Percentiles rank a stretch among this genome's conserved stretches.
These are phyloP conservation scores for Atkinsonella texensis DNA, from an alignment of 2,329 filamentous ascomycete species.

Conservation along the genomic window DNA sequence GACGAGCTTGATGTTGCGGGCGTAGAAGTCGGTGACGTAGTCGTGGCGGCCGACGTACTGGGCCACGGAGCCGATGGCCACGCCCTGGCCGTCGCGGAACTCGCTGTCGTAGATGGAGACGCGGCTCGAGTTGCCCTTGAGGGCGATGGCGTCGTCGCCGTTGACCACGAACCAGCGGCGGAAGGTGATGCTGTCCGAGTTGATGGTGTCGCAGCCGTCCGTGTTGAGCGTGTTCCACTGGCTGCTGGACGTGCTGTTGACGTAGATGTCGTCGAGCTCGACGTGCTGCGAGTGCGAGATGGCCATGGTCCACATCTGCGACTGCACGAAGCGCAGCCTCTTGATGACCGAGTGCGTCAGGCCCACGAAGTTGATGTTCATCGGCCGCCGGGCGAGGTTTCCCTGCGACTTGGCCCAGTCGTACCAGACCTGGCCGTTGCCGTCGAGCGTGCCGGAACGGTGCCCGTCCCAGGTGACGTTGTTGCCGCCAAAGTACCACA, in stretches of 20 bases:
- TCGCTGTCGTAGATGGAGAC: slow-evolving; percentile 35
- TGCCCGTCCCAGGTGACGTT: slow-evolving; percentile 36
- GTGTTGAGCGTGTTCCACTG: slow-evolving; percentile 25
- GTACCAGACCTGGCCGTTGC: slow-evolving; percentile 51
- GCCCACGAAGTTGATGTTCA: slow-evolving; percentile 34
- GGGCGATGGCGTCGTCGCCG: slow-evolving; percentile 40
- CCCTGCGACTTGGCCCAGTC: slow-evolving; percentile 30
- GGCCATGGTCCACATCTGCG: slow-evolving; percentile 50
- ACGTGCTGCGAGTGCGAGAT: slow-evolving; percentile 35
- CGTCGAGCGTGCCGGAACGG: slow-evolving; percentile 41
- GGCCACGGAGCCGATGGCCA: slow-evolving; percentile 46
- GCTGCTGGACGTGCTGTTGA: slow-evolving; percentile 34
- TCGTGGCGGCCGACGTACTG: slow-evolving; percentile 38
- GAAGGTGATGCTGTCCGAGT: slow-evolving; percentile 38
- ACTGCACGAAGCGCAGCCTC: slow-evolving; percentile 39
- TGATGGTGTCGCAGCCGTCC: slow-evolving; percentile 38
- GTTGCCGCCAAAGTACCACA: slow-evolving; percentile 42
- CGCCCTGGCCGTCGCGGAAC: slow-evolving; percentile 37
- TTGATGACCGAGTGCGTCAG: slow-evolving; percentile 35
- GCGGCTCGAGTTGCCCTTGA: slow-evolving; percentile 45
- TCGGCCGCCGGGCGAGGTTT: slow-evolving; percentile 37
- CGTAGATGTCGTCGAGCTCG: slow-evolving; percentile 36
- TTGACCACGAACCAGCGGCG: slow-evolving; percentile 37
- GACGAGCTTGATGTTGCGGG: slow-evolving; percentile 31
- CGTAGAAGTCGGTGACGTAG: slow-evolving; percentile 35